Conservation (phyloP, 164 flowering plant species). For the Vitis riparia region DNA sequence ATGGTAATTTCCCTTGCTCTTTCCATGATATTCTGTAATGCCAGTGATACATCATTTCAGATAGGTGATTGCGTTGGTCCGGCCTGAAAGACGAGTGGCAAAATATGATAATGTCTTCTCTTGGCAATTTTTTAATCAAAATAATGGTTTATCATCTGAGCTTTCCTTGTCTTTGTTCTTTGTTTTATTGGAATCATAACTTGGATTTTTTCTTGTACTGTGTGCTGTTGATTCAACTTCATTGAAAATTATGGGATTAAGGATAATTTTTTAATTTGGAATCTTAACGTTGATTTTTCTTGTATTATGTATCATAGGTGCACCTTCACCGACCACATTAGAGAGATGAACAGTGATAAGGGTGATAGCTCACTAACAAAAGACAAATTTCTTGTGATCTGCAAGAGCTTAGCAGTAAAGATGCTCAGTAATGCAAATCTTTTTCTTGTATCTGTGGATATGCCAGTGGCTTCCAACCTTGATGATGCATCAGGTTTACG, state of each 20-base stretch:
- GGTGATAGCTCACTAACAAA: slow-evolving; percentile 27
- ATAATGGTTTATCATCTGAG: too few species aligned
- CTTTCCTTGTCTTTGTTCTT: too few species aligned
- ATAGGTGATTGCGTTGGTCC: too few species aligned
- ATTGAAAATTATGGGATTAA: neutral
- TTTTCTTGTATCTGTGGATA: slow-evolving; percentile 70
- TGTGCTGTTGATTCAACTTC: too few species aligned
- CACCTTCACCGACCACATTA: slow-evolving; percentile 69
- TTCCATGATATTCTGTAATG: too few species aligned
- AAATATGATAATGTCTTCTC: too few species aligned
- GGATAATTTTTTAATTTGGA: neutral
- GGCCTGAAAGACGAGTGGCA: too few species aligned
- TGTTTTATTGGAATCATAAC: too few species aligned
- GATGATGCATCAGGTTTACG: slow-evolving; percentile 84
- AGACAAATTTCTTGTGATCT: slow-evolving; percentile 72
- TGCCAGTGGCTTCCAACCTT: slow-evolving; percentile 66
- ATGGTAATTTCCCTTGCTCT: too few species aligned
- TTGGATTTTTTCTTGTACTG: too few species aligned
- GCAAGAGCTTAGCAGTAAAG: slow-evolving; percentile 68
- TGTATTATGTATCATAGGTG: slow-evolving; percentile 46
- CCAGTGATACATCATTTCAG: too few species aligned
- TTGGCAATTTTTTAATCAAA: too few species aligned
- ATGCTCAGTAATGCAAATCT: slow-evolving; percentile 79
- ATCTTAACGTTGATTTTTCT: slow-evolving; percentile 1
- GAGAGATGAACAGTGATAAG: slow-evolving; percentile 37